Evolutionary conservation across 768 basidiomycete species (phyloP).

Genomic region (Phlebiopsis gigantea): DNA sequence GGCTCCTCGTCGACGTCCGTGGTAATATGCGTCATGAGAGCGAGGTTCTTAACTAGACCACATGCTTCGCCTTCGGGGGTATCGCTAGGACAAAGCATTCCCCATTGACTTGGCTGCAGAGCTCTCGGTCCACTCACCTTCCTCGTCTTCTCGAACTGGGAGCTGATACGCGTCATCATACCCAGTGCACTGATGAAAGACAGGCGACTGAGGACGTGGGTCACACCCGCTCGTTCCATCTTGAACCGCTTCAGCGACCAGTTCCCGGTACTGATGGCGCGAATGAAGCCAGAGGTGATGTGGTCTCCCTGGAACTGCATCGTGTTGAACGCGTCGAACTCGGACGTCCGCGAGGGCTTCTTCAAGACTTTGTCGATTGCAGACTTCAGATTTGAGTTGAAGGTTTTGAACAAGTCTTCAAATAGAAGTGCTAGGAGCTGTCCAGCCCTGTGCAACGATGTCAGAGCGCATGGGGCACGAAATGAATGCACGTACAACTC

Average conservation of each 20-base stretch:
- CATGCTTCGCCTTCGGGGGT: constrained; percentile 99
- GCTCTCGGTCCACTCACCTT: constrained; percentile 98
- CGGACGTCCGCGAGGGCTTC: constrained; percentile 89
- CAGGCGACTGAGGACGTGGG: constrained; percentile 92
- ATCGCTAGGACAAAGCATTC: constrained; percentile 95
- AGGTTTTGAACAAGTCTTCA: constrained; percentile 98
- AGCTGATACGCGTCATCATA: constrained; percentile 99
- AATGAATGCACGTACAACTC: constrained; percentile 70
- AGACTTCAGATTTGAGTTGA: constrained; percentile 91
- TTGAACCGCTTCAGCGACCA: constrained; percentile 99
- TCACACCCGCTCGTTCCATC: constrained; percentile 98
- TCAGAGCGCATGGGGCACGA: background rate
- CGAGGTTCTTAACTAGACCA: constrained; percentile 96
- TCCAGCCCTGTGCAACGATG: constrained; percentile 63
- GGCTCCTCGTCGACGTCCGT: constrained; percentile 98
- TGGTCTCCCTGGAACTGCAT: constrained; percentile 97
- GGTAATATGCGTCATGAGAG: constrained; percentile 99
- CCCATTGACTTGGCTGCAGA: constrained; percentile 98
- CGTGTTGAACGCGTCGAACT: constrained; percentile 91
- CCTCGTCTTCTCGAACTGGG: constrained; percentile 98
- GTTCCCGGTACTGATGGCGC: constrained; percentile 97
- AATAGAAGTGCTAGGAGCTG: constrained; percentile 94
- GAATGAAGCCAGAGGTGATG: constrained; percentile 92
- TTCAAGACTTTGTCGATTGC: constrained; percentile 97
- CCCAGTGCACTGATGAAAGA: constrained; percentile 97